These are phyloP conservation scores for Boletus vinaceobasis DNA, from an alignment of 768 basidiomycete species.

Conservation along the genomic window DNA sequence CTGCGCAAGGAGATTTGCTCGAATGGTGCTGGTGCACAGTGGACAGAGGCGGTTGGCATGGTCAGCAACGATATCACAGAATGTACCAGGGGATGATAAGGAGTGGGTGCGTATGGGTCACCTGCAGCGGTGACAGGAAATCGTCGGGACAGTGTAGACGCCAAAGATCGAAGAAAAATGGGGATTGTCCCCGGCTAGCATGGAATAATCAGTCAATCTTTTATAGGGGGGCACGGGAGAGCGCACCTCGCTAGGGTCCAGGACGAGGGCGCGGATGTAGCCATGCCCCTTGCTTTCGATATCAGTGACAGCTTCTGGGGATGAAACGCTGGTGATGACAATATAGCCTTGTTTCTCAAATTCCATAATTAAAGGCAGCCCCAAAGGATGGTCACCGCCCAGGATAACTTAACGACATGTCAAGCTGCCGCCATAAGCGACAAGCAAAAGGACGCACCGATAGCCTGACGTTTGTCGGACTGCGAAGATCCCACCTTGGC, in stretches of 20 bases:
- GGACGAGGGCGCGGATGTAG: constrained; percentile 75
- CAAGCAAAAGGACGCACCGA: constrained; percentile 32
- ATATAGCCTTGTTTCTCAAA: constrained; percentile 80
- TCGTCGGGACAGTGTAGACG: constrained; percentile 73
- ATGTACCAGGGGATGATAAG: constrained; percentile 67
- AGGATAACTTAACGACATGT: constrained; percentile 55
- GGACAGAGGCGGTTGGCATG: constrained; percentile 41
- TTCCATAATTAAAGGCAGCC: constrained; percentile 66
- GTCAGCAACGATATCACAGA: constrained; percentile 76
- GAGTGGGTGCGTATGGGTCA: constrained; percentile 72
- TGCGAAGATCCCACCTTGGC: constrained; percentile 27
- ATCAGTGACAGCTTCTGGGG: constrained; percentile 57
- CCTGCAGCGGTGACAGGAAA: constrained; percentile 79
- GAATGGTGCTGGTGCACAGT: constrained; percentile 51
- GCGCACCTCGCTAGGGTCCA: constrained; percentile 73
- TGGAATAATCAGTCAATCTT: constrained; percentile 5
- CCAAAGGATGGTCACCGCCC: constrained; percentile 74
- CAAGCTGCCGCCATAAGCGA: not conserved
- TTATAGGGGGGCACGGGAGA: not conserved
- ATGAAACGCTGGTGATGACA: constrained; percentile 75
- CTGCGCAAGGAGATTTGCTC: constrained; percentile 64
- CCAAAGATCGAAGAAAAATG: constrained; percentile 76
- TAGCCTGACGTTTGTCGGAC: constrained; percentile 44
- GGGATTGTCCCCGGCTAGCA: constrained; percentile 66
- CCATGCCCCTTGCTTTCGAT: constrained; percentile 69